phyloP scores from a whole-genome alignment of 768 basidiomycete species.

The Trametopsis cervina region DNA sequence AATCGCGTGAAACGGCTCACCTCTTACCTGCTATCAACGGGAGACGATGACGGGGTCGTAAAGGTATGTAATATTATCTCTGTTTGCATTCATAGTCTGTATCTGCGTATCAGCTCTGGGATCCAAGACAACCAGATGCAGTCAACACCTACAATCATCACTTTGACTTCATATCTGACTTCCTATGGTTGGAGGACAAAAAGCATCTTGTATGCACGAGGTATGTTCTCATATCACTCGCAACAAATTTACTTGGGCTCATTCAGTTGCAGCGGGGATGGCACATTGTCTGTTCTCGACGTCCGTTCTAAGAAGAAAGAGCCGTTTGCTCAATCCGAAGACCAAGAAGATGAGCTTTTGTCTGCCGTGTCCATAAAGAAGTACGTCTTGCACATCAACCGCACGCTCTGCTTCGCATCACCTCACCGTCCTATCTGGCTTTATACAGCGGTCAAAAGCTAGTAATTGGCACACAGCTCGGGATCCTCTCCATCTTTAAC shows the following conservation, averaged over 20 bases:
- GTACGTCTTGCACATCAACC: slow-evolving; percentile 41
- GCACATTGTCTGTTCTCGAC: slow-evolving; percentile 88
- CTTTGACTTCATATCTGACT: slow-evolving; percentile 92
- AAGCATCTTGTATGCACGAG: slow-evolving; percentile 68
- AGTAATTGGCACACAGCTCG: slow-evolving; percentile 84
- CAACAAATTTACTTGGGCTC: neutral
- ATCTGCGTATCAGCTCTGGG: slow-evolving; percentile 68
- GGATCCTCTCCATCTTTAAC: slow-evolving; percentile 87
- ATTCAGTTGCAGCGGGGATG: slow-evolving; percentile 64
- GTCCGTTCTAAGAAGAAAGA: slow-evolving; percentile 74
- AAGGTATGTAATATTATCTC: slow-evolving; percentile 44
- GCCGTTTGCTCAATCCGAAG: slow-evolving; percentile 82
- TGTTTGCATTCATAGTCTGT: neutral
- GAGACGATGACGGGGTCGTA: slow-evolving; percentile 92
- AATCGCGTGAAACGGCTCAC: slow-evolving; percentile 75
- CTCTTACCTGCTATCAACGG: slow-evolving; percentile 71
- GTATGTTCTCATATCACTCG: slow-evolving; percentile 34
- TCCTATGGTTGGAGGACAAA: slow-evolving; percentile 79
- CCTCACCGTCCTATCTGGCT: neutral
- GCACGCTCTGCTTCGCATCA: neutral
- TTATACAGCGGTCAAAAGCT: slow-evolving; percentile 60
- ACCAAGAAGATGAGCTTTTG: slow-evolving; percentile 92
- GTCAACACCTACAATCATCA: slow-evolving; percentile 76
- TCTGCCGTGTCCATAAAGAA: slow-evolving; percentile 82
- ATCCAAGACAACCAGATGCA: slow-evolving; percentile 62